A percentile compares a stretch with the other conserved stretches of the same genome.
Evolutionary conservation across 1,139 yeast genomes (phyloP).

Genomic region (Magnusiomyces ingens): DNA sequence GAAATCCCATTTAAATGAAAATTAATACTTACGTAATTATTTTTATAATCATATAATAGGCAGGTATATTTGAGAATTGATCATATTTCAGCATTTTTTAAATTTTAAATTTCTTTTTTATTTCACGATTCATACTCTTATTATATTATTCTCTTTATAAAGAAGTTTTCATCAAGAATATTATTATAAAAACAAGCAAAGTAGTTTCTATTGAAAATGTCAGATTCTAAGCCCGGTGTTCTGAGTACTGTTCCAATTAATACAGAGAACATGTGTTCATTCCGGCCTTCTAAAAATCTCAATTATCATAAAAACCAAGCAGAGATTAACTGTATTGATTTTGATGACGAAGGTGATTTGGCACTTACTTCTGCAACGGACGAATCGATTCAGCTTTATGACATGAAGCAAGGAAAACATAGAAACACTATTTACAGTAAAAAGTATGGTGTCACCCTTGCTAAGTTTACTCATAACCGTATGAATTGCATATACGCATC

Average conservation of each 20-base stretch:
- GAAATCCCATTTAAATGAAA: no score
- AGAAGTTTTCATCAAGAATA: no score
- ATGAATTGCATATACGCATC: slow-evolving; percentile 77
- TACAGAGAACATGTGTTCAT: slow-evolving; percentile 40
- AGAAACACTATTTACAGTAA: slow-evolving; percentile 60
- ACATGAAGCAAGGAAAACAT: slow-evolving; percentile 56
- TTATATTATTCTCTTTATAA: no score
- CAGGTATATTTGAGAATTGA: no score
- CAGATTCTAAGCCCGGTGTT: no score
- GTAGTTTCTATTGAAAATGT: no score
- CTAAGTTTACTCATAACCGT: slow-evolving; percentile 73
- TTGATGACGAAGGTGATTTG: slow-evolving; percentile 78
- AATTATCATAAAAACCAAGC: slow-evolving; percentile 45
- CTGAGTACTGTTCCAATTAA: slow-evolving; percentile 29
- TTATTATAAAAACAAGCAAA: no score
- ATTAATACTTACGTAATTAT: no score
- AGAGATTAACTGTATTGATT: slow-evolving; percentile 72
- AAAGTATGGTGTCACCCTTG: slow-evolving; percentile 88
- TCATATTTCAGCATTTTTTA: no score
- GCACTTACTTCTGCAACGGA: slow-evolving; percentile 65
- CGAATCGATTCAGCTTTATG: slow-evolving; percentile 79
- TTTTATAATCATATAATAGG: no score
- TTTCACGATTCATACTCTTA: no score
- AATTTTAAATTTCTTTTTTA: no score
- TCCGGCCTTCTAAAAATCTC: slow-evolving; percentile 54